Conservation (phyloP, 1,284 basidiomycete genomes). For the Cryptococcus sp. region DNA sequence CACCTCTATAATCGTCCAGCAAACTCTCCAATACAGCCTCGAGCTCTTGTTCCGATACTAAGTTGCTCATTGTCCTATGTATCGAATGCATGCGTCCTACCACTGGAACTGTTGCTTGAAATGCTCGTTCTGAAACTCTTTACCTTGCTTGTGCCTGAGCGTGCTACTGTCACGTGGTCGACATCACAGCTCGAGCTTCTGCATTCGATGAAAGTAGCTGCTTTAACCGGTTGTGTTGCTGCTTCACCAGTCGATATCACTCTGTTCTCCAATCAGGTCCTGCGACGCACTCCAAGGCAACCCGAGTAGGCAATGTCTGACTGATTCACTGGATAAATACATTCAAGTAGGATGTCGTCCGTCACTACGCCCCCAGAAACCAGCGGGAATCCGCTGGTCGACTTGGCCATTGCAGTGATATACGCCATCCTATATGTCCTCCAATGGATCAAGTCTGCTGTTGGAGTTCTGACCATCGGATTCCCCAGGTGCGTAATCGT, state of each 20-base stretch:
- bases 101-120: not conserved
- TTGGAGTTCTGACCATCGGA: constrained; percentile 76
- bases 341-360: constrained; percentile 10
- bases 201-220: no score
- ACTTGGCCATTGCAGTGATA: constrained; percentile 76
- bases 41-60: not conserved
- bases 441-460: constrained; percentile 68
- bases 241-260: no score
- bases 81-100: not conserved
- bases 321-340: no score
- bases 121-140: no score
- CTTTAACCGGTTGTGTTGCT: no score
- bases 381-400: constrained; percentile 63
- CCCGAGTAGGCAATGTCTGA: no score
- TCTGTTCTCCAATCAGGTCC: no score
- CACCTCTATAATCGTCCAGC: constrained; percentile 20
- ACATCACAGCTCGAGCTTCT: no score
- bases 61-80: not conserved
- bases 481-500: constrained; percentile 61
- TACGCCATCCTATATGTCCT: constrained; percentile 79
- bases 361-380: constrained; percentile 18
- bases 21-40: constrained; percentile 8
- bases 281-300: no score
- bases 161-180: no score
- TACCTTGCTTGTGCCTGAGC: no score